Conservation (phyloP, 257 asterid species). For the Solanum habrochaites region DNA sequence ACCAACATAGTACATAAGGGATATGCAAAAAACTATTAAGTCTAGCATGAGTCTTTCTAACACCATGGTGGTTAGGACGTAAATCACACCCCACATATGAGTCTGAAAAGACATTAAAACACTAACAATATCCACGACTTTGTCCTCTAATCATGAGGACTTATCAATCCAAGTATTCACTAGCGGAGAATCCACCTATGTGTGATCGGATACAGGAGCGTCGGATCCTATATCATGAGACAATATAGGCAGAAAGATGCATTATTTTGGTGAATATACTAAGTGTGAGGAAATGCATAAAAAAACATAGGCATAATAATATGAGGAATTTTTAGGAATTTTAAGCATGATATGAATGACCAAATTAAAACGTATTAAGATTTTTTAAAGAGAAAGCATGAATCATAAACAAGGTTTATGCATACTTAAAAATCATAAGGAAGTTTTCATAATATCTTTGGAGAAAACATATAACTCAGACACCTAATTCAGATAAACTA, state of each 20-base stretch:
- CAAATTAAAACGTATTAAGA: neutral
- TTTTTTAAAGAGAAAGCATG: no score
- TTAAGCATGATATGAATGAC: neutral
- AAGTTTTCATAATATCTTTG: no score
- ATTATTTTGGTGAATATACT: neutral
- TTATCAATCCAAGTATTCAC: neutral
- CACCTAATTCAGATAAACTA: no score
- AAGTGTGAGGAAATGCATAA: neutral
- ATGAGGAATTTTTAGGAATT: neutral
- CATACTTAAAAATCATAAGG: no score
- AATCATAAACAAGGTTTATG: no score
- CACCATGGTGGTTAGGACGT: neutral
- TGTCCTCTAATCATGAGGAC: neutral
- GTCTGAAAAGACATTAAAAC: neutral
- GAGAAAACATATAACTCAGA: no score
- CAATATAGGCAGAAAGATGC: neutral
- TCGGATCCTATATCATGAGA: neutral
- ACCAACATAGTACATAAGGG: neutral
- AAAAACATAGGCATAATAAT: neutral
- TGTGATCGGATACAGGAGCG: neutral
- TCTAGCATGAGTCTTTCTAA: neutral
- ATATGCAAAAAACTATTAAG: no score
- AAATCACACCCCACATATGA: neutral
- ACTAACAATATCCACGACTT: neutral
- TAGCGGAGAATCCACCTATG: neutral